Evolutionary conservation across 805 yeast genomes (phyloP), one percentile per base, ranked within the genome.

Genomic region (Saccharomycopsis olivae): DNA sequence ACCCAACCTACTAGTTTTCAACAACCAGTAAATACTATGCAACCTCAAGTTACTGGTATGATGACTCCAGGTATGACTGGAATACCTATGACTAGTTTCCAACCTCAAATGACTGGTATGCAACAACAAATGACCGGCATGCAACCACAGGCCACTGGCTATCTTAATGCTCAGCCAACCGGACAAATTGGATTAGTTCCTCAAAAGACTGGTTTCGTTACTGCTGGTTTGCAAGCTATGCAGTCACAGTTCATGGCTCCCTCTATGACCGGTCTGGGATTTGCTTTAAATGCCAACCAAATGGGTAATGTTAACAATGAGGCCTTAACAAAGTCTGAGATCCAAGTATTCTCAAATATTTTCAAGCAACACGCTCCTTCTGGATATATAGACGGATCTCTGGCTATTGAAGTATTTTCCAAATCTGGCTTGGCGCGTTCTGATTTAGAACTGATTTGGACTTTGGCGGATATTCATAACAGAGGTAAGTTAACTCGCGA

Each of bases 361-460:
- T 89, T 92, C 62, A 71, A 69, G 27, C 23, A 43, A 29, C 43
- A 38, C 27, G 53, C 64, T 30, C 69, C 69, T 35, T 62, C 64
- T 33, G 97, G 97, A 0, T 73, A 60, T 47, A 66, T 89, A 45
- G 80, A 77, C 42, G 95, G 96, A 13, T 73, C 73, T 19, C 75
- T 78, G 10, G 96, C 96, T 2, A 83, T 89, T 38, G 75, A 75
- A 41, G 78, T 92, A 35, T 87, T 92, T 58, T 78, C 92, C 40
- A 89, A 92, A 61, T 82, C 95, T 16, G 97, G 97, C 2, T 71
- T 92, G 49, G 69, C 78, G 41, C 76, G 96, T 58, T 67, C 75
- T 3, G 96, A 88, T 52, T 68, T 89, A 47, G 97, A 88, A 58
- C 69, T 77, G 31, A 87, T 92, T 47, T 89, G 98, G 98, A 83